A percentile compares a stretch with the other conserved stretches of the same genome.
These are phyloP conservation scores for Ceriops tagal DNA, from an alignment of 345 rosid genomes.

Conservation along the genomic window DNA sequence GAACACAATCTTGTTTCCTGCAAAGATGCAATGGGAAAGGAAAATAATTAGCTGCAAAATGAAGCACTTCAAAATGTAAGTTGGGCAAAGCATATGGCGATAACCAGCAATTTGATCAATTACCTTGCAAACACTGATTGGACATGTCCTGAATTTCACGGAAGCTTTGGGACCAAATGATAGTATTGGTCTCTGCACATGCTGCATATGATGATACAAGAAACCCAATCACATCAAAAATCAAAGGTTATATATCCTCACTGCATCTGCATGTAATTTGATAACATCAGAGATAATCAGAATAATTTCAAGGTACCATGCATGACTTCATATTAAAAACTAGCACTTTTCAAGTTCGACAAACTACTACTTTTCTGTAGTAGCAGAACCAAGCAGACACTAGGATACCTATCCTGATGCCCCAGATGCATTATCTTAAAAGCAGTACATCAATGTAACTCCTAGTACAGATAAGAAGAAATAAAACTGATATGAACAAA, in stretches of 20 bases:
- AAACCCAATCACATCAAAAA: conserved; percentile 13
- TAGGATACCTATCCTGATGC: not conserved
- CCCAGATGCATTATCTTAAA: too few species aligned
- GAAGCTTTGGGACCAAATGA: conserved; percentile 96
- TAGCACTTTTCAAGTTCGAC: too few species aligned
- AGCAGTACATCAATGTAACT: too few species aligned
- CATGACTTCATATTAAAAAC: not conserved
- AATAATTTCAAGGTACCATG: not conserved
- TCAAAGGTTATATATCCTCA: not conserved
- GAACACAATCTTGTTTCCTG: conserved; percentile 85
- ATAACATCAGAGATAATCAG: conserved; percentile 1
- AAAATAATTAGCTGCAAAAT: not conserved
- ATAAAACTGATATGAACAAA: too few species aligned
- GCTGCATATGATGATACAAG: conserved; percentile 49
- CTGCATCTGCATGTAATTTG: conserved; percentile 8
- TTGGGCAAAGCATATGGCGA: conserved; percentile 1
- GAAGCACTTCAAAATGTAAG: not conserved
- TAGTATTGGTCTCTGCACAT: conserved; percentile 85
- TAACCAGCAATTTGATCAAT: conserved; percentile 13
- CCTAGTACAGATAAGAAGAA: too few species aligned
- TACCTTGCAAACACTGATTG: conserved; percentile 93
- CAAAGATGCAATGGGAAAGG: conserved; percentile 21
- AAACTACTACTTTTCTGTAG: not conserved
- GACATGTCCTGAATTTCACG: conserved; percentile 72
- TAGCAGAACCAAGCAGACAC: not conserved